phyloP scores from a whole-genome alignment of 768 basidiomycete genomes.

The Austroboletus eburneus region DNA sequence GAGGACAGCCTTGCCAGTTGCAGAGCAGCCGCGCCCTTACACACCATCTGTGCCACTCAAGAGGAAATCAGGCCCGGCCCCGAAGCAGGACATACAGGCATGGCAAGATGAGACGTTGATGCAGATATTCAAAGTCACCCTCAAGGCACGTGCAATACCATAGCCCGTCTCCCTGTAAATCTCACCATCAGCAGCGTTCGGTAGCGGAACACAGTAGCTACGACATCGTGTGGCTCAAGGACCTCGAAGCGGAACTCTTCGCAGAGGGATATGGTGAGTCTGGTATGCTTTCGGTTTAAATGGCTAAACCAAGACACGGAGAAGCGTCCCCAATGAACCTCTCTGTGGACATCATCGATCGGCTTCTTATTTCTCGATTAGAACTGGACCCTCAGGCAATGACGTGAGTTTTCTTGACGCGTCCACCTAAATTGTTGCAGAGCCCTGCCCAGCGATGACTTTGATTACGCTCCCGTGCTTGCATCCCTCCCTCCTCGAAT shows the following conservation, averaged over 20 bases:
- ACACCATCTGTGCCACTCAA: slow-evolving; percentile 37
- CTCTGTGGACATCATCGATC: slow-evolving; percentile 62
- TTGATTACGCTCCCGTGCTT: slow-evolving; percentile 69
- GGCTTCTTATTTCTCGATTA: slow-evolving; percentile 78
- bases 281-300: not conserved
- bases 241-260: slow-evolving; percentile 61
- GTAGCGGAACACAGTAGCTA: slow-evolving; percentile 58
- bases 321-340: slow-evolving; percentile 40
- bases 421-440: not conserved
- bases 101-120: slow-evolving; percentile 78
- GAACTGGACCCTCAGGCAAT: slow-evolving; percentile 71
- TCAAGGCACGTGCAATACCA: slow-evolving; percentile 53
- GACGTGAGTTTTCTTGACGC: slow-evolving; percentile 47
- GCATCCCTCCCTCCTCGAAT: slow-evolving; percentile 74
- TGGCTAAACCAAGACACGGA: slow-evolving; percentile 6
- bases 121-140: slow-evolving; percentile 70
- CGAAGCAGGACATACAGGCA: slow-evolving; percentile 48
- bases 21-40: slow-evolving; percentile 29
- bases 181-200: slow-evolving; percentile 41
- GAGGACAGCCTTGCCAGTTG: slow-evolving; percentile 24
- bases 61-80: slow-evolving; percentile 41
- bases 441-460: slow-evolving; percentile 50
- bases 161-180: not conserved
- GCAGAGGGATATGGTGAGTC: slow-evolving; percentile 49
- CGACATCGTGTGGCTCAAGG: slow-evolving; percentile 81